Base-by-base conservation (phyloP, 2,329 filamentous ascomycete species). In the Remersonia thermophila region DNA sequence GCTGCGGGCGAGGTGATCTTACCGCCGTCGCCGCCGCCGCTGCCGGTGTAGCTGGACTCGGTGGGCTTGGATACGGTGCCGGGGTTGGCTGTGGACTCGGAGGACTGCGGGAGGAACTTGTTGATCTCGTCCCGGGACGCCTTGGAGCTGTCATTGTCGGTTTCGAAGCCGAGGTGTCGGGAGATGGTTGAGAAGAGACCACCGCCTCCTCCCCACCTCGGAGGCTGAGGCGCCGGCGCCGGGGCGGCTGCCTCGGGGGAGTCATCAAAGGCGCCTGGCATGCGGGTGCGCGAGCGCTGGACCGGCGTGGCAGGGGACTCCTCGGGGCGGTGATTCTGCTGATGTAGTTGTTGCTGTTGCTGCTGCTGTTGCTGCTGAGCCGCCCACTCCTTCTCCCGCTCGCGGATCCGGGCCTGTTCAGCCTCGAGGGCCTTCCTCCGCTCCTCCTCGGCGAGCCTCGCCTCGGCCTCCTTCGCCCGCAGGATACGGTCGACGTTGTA, bases 401-500 rank as follows among this genome's bases (percentile, higher is more conserved):
- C 69, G 50, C 74, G 70, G 15, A 86, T 74, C 25, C 68, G 69
- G 51, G 74, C 72, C 45, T 80, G 73, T 51, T 93, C 84, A 32
- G 75, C 73, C 43, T 83, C 80, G 5, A 86, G 57, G 26, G 82
- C 77, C 51, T 79, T 79, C 51, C 80, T 77, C 33, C 83, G 73
- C 54, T 85, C 77, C 49, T 83, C 81, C 52, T 95, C 87, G 0
- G 85, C 86, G 45, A 96, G 77, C 35, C 83, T 75, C 5, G 84
- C 83, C 56, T 96, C 86, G 2, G 83, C 83, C 14, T 82, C 85
- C 61, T 93, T 93, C 36, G 80, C 80, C 27, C 84, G 76, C 15
- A 98, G 67, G 43, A 98, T 96, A 33, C 91, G 80, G 52, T 95
- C 85, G 27, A 98, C 91, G 47, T 98, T 96, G 65, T 95, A 96